Evolutionary conservation across 1,284 basidiomycete genomes (phyloP).

Genomic region (Sporisorium graminicola): DNA sequence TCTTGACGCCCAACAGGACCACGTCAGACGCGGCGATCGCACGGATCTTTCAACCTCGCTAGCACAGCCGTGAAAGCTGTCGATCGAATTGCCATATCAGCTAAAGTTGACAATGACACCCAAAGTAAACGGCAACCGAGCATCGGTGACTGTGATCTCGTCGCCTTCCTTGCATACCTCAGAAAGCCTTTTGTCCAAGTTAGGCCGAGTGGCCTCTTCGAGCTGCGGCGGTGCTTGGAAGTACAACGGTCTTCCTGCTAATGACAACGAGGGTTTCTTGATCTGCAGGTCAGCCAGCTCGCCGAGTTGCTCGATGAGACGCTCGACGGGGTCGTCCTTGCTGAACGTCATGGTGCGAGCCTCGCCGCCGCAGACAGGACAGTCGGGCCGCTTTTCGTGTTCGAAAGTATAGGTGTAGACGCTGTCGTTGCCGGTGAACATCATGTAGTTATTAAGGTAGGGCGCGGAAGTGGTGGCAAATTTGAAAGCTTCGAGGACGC

Average conservation of each 20-base stretch:
- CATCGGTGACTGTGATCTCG: slow-evolving; percentile 87
- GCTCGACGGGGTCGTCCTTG: slow-evolving; percentile 33
- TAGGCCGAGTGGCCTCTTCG: slow-evolving; percentile 85
- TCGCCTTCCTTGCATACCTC: slow-evolving; percentile 83
- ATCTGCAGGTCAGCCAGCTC: slow-evolving; percentile 65
- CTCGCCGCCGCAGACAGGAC: slow-evolving; percentile 97
- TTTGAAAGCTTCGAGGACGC: slow-evolving; percentile 99
- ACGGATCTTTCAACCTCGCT: slow-evolving; percentile 10
- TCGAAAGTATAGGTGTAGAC: slow-evolving; percentile 98
- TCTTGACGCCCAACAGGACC: slow-evolving; percentile 8
- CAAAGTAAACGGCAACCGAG: slow-evolving; percentile 81
- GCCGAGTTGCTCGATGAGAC: slow-evolving; percentile 53
- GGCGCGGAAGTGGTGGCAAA: slow-evolving; percentile 94
- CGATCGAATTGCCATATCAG: neutral
- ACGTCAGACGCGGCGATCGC: slow-evolving; percentile 19
- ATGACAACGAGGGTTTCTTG: slow-evolving; percentile 51
- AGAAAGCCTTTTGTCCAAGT: slow-evolving; percentile 84
- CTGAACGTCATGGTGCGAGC: slow-evolving; percentile 35
- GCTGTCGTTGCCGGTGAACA: slow-evolving; percentile 88
- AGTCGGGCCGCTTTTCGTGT: slow-evolving; percentile 90
- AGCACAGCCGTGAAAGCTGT: neutral
- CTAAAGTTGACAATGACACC: slow-evolving; percentile 27
- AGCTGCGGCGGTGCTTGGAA: slow-evolving; percentile 91
- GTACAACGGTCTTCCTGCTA: slow-evolving; percentile 79
- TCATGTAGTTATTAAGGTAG: slow-evolving; percentile 96